Percentiles rank a stretch among this genome's conserved stretches.
These are phyloP conservation scores for Penicillium samsonianum DNA, from an alignment of 495 filamentous ascomycete species.

Conservation along the genomic window DNA sequence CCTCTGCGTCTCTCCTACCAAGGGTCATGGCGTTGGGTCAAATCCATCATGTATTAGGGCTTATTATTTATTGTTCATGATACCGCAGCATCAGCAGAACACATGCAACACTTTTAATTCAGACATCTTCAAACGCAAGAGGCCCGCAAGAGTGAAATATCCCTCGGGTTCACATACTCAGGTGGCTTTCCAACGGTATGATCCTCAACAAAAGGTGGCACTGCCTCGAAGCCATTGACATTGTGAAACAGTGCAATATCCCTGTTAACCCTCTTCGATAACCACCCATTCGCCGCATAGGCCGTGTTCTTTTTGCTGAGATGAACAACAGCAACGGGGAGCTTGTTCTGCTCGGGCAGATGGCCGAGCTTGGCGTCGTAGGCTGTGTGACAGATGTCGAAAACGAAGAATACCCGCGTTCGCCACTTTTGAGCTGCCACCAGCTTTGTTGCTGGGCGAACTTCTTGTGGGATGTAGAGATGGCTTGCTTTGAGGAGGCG, in stretches of 20 bases:
- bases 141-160: conserved; percentile 26
- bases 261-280: conserved; percentile 28
- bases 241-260: conserved; percentile 33
- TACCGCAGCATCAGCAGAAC: conserved; percentile 8
- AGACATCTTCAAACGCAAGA: conserved; percentile 12
- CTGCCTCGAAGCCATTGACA: conserved; percentile 27
- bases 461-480: not conserved
- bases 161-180: conserved; percentile 25
- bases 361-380: conserved; percentile 30
- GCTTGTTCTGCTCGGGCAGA: conserved; percentile 31
- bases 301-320: conserved; percentile 32
- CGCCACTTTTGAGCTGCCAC: conserved; percentile 30
- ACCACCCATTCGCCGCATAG: conserved; percentile 24
- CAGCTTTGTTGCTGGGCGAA: conserved; percentile 13
- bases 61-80: conserved; percentile 17
- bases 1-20: not conserved
- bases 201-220: conserved; percentile 31
- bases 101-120: not conserved
- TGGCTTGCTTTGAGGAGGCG: conserved; percentile 21
- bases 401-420: conserved; percentile 30
- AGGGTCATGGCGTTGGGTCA: conserved; percentile 19
- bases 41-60: conserved; percentile 8
- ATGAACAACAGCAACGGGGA: conserved; percentile 28
- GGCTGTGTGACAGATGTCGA: conserved; percentile 27
- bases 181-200: conserved; percentile 25